A percentile compares a stretch with the other conserved stretches of the same genome.
phyloP scores from a whole-genome alignment of 163 green algal species.

The Trebouxia gelatinosa region DNA sequence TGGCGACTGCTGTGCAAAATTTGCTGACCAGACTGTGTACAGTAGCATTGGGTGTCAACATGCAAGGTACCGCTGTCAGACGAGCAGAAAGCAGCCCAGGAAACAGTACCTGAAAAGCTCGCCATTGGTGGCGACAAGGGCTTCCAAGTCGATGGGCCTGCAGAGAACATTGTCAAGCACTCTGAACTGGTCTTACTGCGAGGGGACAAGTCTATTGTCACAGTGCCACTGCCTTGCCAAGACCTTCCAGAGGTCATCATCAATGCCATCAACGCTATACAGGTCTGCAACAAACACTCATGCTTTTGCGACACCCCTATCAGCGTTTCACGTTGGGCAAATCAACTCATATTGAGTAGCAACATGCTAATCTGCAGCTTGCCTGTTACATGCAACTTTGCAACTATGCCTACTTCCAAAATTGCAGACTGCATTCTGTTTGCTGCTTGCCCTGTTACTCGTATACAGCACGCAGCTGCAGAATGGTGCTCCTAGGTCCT shows the following conservation, averaged over 20 bases:
- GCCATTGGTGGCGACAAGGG: constrained; percentile 77
- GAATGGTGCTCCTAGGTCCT: too few relatives aligned
- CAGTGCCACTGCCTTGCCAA: constrained; percentile 70
- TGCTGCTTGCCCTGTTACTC: too few relatives aligned
- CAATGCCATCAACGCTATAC: constrained; percentile 57
- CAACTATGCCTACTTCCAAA: too few relatives aligned
- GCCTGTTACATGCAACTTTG: too few relatives aligned
- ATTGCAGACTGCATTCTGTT: too few relatives aligned
- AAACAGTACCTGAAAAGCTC: constrained; percentile 61
- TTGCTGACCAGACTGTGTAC: too few relatives aligned
- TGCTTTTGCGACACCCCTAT: background rate
- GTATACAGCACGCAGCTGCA: too few relatives aligned
- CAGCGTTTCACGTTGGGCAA: too few relatives aligned
- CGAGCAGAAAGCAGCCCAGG: constrained; percentile 36
- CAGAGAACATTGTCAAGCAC: constrained; percentile 62
- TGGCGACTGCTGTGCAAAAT: too few relatives aligned
- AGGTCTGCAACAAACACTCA: constrained; percentile 32
- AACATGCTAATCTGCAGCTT: too few relatives aligned
- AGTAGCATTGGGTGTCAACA: too few relatives aligned
- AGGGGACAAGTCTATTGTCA: constrained; percentile 38
- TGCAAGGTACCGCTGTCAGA: constrained; percentile 56
- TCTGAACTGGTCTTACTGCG: constrained; percentile 68
- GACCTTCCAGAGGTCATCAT: constrained; percentile 85
- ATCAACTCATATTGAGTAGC: too few relatives aligned
- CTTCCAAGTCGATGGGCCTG: constrained; percentile 60